Conservation (phyloP, 2,329 filamentous ascomycete genomes). For the Neonectria sp. region DNA sequence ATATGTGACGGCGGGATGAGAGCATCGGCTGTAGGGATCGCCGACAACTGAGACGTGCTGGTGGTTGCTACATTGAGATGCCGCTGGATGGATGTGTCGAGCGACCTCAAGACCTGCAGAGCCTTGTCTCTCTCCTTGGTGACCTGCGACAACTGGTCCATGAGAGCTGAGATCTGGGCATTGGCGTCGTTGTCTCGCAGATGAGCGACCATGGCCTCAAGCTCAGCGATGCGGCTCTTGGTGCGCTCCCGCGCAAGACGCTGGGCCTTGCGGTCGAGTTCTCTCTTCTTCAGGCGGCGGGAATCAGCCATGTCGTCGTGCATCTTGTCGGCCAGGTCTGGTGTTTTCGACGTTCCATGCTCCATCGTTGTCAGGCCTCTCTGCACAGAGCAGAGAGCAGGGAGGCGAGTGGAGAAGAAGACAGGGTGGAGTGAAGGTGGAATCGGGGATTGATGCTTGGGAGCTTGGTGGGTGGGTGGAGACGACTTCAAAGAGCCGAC, state of each 20-base stretch:
- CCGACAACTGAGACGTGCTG: slow-evolving; percentile 5
- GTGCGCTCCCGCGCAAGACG: slow-evolving; percentile 51
- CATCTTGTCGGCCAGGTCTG: slow-evolving; percentile 11
- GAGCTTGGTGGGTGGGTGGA: neutral
- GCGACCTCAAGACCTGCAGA: slow-evolving; percentile 31
- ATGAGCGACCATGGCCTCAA: slow-evolving; percentile 49
- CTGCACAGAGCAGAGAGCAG: neutral
- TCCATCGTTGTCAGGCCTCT: slow-evolving; percentile 4
- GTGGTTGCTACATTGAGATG: slow-evolving; percentile 28
- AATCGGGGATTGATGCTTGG: neutral
- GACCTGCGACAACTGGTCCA: slow-evolving; percentile 46
- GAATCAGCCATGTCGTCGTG: slow-evolving; percentile 27
- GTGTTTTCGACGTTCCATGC: neutral
- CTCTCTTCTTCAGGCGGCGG: slow-evolving; percentile 49
- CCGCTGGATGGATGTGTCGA: slow-evolving; percentile 37
- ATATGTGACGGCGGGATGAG: neutral
- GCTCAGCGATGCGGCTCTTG: slow-evolving; percentile 50
- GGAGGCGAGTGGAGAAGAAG: neutral
- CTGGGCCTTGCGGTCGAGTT: slow-evolving; percentile 52
- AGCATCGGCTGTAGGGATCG: slow-evolving; percentile 6
- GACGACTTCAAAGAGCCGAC: neutral
- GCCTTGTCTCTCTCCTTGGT: slow-evolving; percentile 45
- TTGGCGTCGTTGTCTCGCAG: slow-evolving; percentile 45
- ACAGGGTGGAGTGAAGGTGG: neutral
- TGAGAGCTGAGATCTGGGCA: slow-evolving; percentile 41